Conservation (phyloP, 805 yeast species). For the Candida takata region DNA sequence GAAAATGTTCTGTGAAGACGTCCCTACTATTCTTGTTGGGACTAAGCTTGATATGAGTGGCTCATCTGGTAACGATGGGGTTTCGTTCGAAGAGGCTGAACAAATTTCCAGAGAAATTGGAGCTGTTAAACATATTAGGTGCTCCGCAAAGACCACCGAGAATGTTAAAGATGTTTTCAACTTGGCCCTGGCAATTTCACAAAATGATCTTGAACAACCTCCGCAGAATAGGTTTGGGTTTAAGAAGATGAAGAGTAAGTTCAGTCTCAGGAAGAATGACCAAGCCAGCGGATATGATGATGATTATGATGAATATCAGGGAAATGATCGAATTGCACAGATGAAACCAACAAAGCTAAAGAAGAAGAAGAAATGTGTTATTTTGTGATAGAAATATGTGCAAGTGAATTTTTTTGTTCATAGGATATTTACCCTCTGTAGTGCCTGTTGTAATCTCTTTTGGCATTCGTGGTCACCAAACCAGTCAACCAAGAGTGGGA, state of each 20-base stretch:
- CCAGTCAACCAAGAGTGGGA: conserved; percentile 49
- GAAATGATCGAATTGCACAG: conserved; percentile 2
- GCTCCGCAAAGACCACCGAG: conserved; percentile 67
- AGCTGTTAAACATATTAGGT: conserved; percentile 67
- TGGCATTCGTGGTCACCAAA: conserved; percentile 40
- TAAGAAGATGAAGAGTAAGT: conserved; percentile 2
- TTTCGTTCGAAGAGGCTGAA: conserved; percentile 30
- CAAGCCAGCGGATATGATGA: too few species aligned
- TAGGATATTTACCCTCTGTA: background rate
- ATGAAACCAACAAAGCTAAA: conserved; percentile 1
- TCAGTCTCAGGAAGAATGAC: conserved; percentile 1
- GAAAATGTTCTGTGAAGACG: conserved; percentile 70
- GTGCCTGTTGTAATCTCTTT: conserved; percentile 24
- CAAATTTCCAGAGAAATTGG: conserved; percentile 53
- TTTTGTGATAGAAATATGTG: conserved; percentile 3
- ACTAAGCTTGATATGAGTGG: conserved; percentile 60
- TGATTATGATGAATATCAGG: conserved; percentile 16
- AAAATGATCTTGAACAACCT: conserved; percentile 10
- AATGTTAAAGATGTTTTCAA: conserved; percentile 67
- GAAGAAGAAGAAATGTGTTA: conserved; percentile 7
- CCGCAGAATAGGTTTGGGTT: conserved; percentile 1
- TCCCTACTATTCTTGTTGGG: conserved; percentile 77
- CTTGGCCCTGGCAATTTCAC: conserved; percentile 35
- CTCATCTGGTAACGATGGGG: conserved; percentile 29
- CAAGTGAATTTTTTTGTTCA: background rate